phyloP scores from a whole-genome alignment of 202 grass and related monocot species.

The Musa balbisiana region DNA sequence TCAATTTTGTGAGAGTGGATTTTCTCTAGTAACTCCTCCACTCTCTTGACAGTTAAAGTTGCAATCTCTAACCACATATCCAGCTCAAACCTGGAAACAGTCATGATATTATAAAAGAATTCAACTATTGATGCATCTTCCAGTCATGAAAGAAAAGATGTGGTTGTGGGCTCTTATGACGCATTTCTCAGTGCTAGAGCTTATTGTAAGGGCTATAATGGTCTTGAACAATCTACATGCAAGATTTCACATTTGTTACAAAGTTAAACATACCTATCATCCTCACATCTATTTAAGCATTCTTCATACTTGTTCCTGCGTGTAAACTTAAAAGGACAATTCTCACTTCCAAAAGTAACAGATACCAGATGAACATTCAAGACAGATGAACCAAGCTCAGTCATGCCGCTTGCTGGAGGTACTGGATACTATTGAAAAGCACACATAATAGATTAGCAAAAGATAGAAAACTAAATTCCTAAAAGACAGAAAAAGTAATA shows the following conservation, averaged over 20 bases:
- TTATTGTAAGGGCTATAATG: background rate
- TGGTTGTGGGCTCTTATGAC: too few relatives aligned
- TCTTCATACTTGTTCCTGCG: slow-evolving; percentile 10
- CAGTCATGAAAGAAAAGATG: too few relatives aligned
- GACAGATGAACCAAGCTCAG: slow-evolving; percentile 7
- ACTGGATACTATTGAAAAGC: slow-evolving; percentile 1
- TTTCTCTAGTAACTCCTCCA: background rate
- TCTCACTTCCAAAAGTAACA: background rate
- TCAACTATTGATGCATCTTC: too few relatives aligned
- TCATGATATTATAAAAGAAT: background rate
- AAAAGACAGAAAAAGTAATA: background rate
- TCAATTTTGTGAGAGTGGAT: background rate
- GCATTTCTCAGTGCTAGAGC: too few relatives aligned
- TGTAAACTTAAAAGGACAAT: slow-evolving; percentile 8
- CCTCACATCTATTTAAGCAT: slow-evolving; percentile 12
- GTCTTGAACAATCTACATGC: background rate
- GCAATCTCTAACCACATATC: background rate
- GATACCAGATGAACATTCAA: slow-evolving; percentile 4
- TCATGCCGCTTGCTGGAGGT: background rate
- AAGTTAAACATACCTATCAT: slow-evolving; percentile 12
- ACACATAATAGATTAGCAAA: slow-evolving; percentile 9
- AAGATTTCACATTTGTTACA: background rate
- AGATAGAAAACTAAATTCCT: background rate
- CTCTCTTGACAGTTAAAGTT: background rate
- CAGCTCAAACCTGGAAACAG: slow-evolving; percentile 8